Evolutionary conservation across 1,284 basidiomycete species (phyloP).

Genomic region (Cutaneotrichosporon daszewskae): DNA sequence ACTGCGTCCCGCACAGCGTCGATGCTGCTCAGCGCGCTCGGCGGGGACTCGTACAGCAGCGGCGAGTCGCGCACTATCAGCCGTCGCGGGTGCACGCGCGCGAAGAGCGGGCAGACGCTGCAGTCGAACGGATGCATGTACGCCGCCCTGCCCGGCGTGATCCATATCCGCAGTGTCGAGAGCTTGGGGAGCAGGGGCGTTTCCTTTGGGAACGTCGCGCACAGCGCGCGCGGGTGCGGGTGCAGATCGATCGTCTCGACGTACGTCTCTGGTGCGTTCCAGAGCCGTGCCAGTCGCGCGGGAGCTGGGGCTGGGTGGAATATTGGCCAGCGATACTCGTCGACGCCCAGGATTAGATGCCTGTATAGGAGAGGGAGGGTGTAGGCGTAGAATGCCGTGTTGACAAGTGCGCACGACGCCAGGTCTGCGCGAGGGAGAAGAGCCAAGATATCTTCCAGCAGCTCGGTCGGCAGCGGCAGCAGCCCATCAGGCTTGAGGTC

Average conservation of each 20-base stretch:
- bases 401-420: background rate
- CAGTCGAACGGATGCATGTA: too few species aligned
- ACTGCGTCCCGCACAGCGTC: background rate
- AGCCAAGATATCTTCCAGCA: background rate
- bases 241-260: background rate
- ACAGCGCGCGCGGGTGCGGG: background rate
- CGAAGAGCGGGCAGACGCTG: constrained; percentile 3
- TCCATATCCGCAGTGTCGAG: too few species aligned
- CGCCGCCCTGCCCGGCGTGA: too few species aligned
- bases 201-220: too few species aligned
- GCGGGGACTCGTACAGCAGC: constrained; percentile 6
- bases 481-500: too few species aligned
- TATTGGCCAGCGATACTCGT: background rate
- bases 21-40: background rate
- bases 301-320: background rate
- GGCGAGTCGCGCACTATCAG: constrained; percentile 9
- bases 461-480: background rate
- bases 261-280: background rate
- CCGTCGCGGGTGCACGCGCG: background rate
- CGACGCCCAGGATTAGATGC: background rate
- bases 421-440: background rate
- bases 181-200: too few species aligned
- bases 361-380: background rate
- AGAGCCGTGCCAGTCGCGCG: background rate
- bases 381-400: background rate